Evolutionary conservation across 2,329 filamentous ascomycete species (phyloP).

Genomic region (Calonectria pteridis): DNA sequence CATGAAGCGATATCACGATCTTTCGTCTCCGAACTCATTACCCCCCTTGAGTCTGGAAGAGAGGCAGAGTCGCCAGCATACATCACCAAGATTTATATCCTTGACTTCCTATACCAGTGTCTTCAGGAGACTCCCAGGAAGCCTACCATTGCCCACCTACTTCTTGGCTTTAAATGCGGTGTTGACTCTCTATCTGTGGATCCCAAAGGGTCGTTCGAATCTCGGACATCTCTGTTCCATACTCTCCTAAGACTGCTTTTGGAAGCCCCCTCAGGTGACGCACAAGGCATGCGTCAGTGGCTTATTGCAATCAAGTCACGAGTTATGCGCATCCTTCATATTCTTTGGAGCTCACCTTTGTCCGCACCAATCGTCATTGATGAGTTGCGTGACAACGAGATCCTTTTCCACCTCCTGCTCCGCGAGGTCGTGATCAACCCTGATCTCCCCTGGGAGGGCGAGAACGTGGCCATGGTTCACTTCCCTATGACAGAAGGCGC

Average conservation of each 20-base stretch:
- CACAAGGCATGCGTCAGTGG: conserved; percentile 74
- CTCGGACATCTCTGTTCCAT: conserved; percentile 85
- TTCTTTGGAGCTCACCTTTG: conserved; percentile 86
- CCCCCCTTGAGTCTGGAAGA: conserved; percentile 78
- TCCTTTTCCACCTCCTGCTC: conserved; percentile 82
- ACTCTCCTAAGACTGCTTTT: conserved; percentile 79
- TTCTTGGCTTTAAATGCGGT: conserved; percentile 88
- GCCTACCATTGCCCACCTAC: conserved; percentile 89
- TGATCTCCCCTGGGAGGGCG: conserved; percentile 80
- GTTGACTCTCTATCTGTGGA: conserved; percentile 77
- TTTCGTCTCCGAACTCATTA: conserved; percentile 76
- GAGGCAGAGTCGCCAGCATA: conserved; percentile 80
- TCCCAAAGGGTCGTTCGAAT: conserved; percentile 76
- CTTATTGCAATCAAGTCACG: conserved; percentile 77
- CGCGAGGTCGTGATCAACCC: conserved; percentile 78
- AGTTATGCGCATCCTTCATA: conserved; percentile 79
- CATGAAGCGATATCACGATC: conserved; percentile 83
- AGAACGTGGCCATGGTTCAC: conserved; percentile 68
- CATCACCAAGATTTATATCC: conserved; percentile 83
- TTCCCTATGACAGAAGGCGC: conserved; percentile 80
- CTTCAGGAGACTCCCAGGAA: conserved; percentile 79
- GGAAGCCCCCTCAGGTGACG: conserved; percentile 74
- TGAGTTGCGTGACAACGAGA: conserved; percentile 83
- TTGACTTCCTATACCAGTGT: conserved; percentile 88
- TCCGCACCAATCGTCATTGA: conserved; percentile 81